Evolutionary conservation across 495 filamentous ascomycete genomes (phyloP), one percentile per base, ranked within the genome.

Genomic region (Geoglossum glabrum): DNA sequence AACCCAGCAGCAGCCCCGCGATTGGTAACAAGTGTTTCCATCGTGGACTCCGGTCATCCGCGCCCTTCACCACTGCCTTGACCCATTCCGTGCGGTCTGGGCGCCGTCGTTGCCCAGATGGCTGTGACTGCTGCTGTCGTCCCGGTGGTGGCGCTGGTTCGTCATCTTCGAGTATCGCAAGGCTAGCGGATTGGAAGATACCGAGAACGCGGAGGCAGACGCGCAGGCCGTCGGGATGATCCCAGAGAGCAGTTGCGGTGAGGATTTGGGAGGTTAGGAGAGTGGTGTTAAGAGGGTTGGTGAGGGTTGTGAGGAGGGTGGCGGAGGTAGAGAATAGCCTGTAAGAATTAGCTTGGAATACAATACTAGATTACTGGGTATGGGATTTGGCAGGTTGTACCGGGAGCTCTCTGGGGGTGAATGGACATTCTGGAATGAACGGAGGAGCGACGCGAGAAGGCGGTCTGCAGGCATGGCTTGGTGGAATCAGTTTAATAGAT

Each of bases 261-360:
- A 98, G 79, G 36, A 96, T 75, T 59, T 95, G 89, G n/a, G 87
- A 87, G 0, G 89, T 86, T 52, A 98, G 80, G 3, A 98, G 77
- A 9, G 84, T 86, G 62, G 95, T 68, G 63, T 98, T 98, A 34
- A 95, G 75, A 11, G 90, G 92, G 62, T 98, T 98, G 34, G 79
- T 81, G 40, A 98, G 80, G 33, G 82, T 79, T 23, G 86, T 83
- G 26, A 98, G 74, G 28, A 98, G 79, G 27, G 85, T 82, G 28
- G 84, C 81, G 17, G 90, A 87, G 38, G 85, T 90, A 51, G 77
- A 80, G 61, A 92, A 81, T 57, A 98, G 78, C 56, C 84, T 85
- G 61, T 30, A 50, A 68, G 33, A 25, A 33, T 49, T 28, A 38
- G 21, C 21, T 38, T n/a, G 21, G 19, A 54, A 21, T 1, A 3